phyloP scores from a whole-genome alignment of 2,329 filamentous ascomycete species.

The Rutstroemia sydowiana region DNA sequence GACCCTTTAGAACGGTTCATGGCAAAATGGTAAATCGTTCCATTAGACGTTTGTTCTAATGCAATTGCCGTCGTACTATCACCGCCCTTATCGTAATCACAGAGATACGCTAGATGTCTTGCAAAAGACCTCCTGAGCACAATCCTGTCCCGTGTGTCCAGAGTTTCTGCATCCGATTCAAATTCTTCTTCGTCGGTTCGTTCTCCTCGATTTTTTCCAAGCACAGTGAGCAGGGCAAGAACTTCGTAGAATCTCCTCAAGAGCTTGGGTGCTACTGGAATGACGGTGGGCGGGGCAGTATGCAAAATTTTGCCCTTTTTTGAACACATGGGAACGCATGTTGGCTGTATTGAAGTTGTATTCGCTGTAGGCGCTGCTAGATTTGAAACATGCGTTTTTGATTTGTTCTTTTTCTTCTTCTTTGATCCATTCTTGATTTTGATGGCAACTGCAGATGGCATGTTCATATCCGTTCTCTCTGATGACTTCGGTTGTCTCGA shows the following conservation, averaged over 20 bases:
- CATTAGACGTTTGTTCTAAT: slow-evolving; percentile 30
- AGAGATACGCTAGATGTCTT: slow-evolving; percentile 37
- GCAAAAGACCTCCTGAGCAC: slow-evolving; percentile 27
- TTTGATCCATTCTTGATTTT: no score
- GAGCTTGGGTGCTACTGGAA: slow-evolving; percentile 9
- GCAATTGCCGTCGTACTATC: slow-evolving; percentile 38
- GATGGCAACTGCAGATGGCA: no score
- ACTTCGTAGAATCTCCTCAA: slow-evolving; percentile 35
- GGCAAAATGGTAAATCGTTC: slow-evolving; percentile 38
- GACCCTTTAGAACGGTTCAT: slow-evolving; percentile 28
- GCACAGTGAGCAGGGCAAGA: slow-evolving; percentile 29
- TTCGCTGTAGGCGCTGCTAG: no score
- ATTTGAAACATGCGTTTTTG: no score
- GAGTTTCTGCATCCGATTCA: slow-evolving; percentile 5
- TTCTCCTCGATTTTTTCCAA: slow-evolving; percentile 31
- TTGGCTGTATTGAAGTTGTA: no score
- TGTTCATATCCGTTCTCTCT: no score
- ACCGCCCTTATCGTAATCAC: slow-evolving; percentile 41
- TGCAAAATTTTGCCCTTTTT: no score
- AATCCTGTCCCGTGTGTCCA: background rate
- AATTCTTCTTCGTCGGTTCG: background rate
- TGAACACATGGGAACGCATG: no score
- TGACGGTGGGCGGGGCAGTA: no score
- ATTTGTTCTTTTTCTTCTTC: no score
- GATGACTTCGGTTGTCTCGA: no score